These are phyloP conservation scores for Avena insularis DNA, from an alignment of 176 grass and related monocot species.

Conservation along the genomic window DNA sequence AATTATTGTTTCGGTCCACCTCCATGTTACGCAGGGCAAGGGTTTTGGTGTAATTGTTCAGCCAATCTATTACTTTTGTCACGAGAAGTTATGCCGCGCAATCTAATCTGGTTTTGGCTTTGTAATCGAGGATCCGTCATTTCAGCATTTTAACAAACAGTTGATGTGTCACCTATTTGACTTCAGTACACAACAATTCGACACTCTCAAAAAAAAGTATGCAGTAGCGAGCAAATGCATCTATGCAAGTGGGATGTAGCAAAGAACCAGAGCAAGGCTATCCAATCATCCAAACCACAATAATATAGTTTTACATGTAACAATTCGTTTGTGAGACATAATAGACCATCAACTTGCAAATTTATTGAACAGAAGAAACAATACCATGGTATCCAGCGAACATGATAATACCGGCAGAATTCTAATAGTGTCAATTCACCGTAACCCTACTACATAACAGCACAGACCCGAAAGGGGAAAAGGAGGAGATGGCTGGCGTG, in stretches of 20 bases:
- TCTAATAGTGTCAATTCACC: background rate
- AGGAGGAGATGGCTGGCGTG: background rate
- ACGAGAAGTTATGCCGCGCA: background rate
- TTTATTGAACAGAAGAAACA: constrained; percentile 46
- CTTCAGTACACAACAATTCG: background rate
- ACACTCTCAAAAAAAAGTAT: background rate
- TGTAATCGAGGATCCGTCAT: background rate
- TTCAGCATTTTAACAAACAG: constrained; percentile 33
- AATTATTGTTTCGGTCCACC: constrained; percentile 6
- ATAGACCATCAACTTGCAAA: background rate
- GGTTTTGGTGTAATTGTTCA: background rate
- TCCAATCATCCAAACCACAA: background rate
- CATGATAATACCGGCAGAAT: background rate
- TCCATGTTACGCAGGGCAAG: background rate
- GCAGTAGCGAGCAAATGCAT: background rate
- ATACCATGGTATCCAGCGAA: constrained; percentile 25
- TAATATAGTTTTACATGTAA: background rate
- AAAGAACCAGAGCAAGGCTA: background rate
- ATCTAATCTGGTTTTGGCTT: background rate
- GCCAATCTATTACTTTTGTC: background rate
- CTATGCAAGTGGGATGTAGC: background rate
- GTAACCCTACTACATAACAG: constrained; percentile 15
- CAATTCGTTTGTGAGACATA: background rate
- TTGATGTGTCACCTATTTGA: background rate
- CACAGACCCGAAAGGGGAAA: constrained; percentile 1